Percentiles rank a stretch among this genome's conserved stretches.
Conservation (phyloP, 1,284 basidiomycete species). For the Leccinum subrobustum region DNA sequence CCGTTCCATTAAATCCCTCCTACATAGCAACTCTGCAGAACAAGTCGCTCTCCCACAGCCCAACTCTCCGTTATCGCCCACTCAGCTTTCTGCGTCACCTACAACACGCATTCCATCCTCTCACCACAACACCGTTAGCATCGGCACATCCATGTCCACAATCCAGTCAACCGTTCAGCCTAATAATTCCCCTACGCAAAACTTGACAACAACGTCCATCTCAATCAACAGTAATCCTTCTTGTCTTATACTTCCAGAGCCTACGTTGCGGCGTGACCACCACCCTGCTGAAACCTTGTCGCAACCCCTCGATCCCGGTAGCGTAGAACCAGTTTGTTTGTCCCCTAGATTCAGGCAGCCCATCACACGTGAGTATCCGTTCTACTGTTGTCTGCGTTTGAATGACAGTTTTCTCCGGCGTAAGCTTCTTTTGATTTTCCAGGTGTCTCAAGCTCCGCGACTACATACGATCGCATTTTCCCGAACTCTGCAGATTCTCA, state of each 20-base stretch:
- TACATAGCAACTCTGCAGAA: slow-evolving; percentile 5
- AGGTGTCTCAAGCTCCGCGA: slow-evolving; percentile 9
- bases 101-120: slow-evolving; percentile 10
- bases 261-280: slow-evolving; percentile 8
- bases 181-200: slow-evolving; percentile 20
- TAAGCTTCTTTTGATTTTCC: slow-evolving; percentile 30
- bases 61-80: slow-evolving; percentile 14
- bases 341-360: slow-evolving; percentile 11
- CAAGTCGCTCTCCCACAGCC: slow-evolving; percentile 5
- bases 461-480: slow-evolving; percentile 8
- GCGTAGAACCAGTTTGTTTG: slow-evolving; percentile 8
- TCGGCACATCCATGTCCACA: slow-evolving; percentile 16
- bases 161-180: slow-evolving; percentile 21
- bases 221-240: slow-evolving; percentile 16
- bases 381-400: neutral
- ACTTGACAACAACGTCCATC: slow-evolving; percentile 11
- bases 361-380: slow-evolving; percentile 26
- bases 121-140: slow-evolving; percentile 7
- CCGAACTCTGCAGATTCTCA: slow-evolving; percentile 14
- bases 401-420: slow-evolving; percentile 5
- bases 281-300: slow-evolving; percentile 8
- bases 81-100: slow-evolving; percentile 24
- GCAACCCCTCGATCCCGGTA: slow-evolving; percentile 12
- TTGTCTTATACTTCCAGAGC: slow-evolving; percentile 24
- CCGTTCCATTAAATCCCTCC: slow-evolving; percentile 9